Base-by-base conservation (phyloP, 2,329 filamentous ascomycete species). In the Alternaria gaisen region DNA sequence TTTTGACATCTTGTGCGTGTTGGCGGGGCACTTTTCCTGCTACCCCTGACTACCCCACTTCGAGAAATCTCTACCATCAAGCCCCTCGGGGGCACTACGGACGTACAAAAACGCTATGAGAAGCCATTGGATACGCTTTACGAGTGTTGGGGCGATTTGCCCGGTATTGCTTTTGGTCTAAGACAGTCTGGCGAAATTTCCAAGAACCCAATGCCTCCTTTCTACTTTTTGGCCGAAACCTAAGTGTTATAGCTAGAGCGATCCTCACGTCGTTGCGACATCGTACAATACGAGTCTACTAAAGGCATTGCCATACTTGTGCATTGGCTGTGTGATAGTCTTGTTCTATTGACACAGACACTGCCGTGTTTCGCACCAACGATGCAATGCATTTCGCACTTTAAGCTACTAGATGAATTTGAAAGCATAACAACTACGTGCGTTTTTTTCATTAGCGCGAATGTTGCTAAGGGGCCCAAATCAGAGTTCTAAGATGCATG, bases 41-140 rank as follows among this genome's bases (percentile, higher is more conserved):
- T 16, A 50, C 32, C 32, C 32, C 46, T 38, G 46, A 44, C 8
- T 46, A 41, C 47, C 38, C 47, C 55, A 28, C 47, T 52, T 43
- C 16, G 12, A 6, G 14, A 46, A 28, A 36, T 38, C 14, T 50
- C 46, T 50, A 50, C 30, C 30, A 50, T 2, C 32, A 36, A 8
- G 40, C 9, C 20, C 10, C 5, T 5, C 18, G 46, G 32, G 12
- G 14, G 32, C 3, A 50, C 32, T 18, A 14, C 46, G 32, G 30
- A 8, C 22, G 0, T 18, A 1, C 9, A 4, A 38, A 22, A 18
- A 26, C 0, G 14, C 3, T 3, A 18, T 12, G 12, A 1, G 32
- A 14, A 36, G 46, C 20, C 14, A 11, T 30, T 26, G 46, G 5
- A 24, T 24, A 24, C 5, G 20, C 20, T 9, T 11, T 24, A 9